Evolutionary conservation across 2,329 filamentous ascomycete genomes (phyloP).

Genomic region (Sporothrix sp.): DNA sequence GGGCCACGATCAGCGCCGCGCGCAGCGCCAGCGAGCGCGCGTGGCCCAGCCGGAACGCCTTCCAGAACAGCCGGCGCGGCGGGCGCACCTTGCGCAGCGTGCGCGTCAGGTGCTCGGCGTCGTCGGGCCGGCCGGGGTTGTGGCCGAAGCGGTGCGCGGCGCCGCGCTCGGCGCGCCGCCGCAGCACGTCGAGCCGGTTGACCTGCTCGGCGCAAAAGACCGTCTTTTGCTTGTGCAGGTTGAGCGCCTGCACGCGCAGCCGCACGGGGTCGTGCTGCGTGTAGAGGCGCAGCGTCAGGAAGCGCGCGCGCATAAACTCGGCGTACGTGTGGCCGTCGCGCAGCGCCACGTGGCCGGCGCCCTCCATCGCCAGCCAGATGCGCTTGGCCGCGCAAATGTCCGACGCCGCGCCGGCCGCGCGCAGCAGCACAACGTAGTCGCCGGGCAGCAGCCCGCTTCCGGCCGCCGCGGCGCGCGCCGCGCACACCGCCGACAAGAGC

Average conservation of each 20-base stretch:
- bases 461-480: constrained; percentile 24
- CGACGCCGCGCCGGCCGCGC: constrained; percentile 37
- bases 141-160: constrained; percentile 23
- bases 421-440: constrained; percentile 37
- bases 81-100: too few relatives aligned
- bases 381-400: constrained; percentile 27
- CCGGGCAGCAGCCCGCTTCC: constrained; percentile 23
- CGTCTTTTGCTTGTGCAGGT: constrained; percentile 11
- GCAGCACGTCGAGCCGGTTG: constrained; percentile 20
- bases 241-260: constrained; percentile 29
- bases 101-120: constrained; percentile 24
- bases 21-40: too few relatives aligned
- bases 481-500: constrained; percentile 27
- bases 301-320: constrained; percentile 41
- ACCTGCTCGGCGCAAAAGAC: constrained; percentile 18
- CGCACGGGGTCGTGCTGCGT: constrained; percentile 35
- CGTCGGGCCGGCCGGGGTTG: constrained; percentile 20
- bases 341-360: constrained; percentile 17
- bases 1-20: constrained; percentile 33
- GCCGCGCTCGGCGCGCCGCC: constrained; percentile 11
- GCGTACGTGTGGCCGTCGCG: constrained; percentile 26
- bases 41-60: constrained; percentile 31
- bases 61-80: too few relatives aligned
- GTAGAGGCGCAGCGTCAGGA: constrained; percentile 37
- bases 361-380: constrained; percentile 21